These are phyloP conservation scores for Torrubiellomyces zombiae DNA, from an alignment of 2,329 filamentous ascomycete genomes.

Conservation along the genomic window DNA sequence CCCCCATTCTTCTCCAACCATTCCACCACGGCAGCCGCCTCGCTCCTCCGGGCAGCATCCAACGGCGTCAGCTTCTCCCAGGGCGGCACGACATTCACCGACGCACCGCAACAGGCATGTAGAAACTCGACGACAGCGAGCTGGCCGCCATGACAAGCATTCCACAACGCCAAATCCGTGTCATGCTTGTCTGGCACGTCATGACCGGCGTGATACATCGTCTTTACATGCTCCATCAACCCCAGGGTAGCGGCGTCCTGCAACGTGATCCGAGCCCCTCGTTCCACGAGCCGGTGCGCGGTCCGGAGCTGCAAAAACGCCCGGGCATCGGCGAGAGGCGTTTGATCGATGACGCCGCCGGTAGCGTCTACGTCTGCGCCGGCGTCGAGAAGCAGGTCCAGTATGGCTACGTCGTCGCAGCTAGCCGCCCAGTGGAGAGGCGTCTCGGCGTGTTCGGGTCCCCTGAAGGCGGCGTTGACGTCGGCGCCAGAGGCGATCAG, in stretches of 20 bases:
- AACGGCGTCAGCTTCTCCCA: constrained; percentile 24
- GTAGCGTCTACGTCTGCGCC: constrained; percentile 7
- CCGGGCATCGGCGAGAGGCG: constrained; percentile 5
- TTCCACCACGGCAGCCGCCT: constrained; percentile 2
- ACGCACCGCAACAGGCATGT: constrained; percentile 1
- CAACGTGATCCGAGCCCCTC: constrained; percentile 4
- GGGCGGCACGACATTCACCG: constrained; percentile 4
- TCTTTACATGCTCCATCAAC: constrained; percentile 3
- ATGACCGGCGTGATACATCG: constrained; percentile 1
- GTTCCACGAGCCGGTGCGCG: constrained; percentile 5
- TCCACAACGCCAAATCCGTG: constrained; percentile 5
- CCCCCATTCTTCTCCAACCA: constrained; percentile 2
- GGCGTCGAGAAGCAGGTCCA: constrained; percentile 7
- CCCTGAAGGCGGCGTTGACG: constrained; percentile 5
- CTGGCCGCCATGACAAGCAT: constrained; percentile 7
- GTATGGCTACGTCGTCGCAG: constrained; percentile 5
- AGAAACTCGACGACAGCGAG: constrained; percentile 5
- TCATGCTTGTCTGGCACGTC: background rate
- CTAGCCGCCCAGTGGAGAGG: constrained; percentile 7
- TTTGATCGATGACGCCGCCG: constrained; percentile 6
- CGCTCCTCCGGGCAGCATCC: constrained; percentile 3
- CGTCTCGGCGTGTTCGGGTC: constrained; percentile 5
- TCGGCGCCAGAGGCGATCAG: constrained; percentile 4
- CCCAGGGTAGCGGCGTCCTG: constrained; percentile 6
- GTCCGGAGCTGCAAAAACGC: constrained; percentile 6